Evolutionary conservation across 208 protist species (phyloP).

Genomic region (Balamuthia mandrillaris): DNA sequence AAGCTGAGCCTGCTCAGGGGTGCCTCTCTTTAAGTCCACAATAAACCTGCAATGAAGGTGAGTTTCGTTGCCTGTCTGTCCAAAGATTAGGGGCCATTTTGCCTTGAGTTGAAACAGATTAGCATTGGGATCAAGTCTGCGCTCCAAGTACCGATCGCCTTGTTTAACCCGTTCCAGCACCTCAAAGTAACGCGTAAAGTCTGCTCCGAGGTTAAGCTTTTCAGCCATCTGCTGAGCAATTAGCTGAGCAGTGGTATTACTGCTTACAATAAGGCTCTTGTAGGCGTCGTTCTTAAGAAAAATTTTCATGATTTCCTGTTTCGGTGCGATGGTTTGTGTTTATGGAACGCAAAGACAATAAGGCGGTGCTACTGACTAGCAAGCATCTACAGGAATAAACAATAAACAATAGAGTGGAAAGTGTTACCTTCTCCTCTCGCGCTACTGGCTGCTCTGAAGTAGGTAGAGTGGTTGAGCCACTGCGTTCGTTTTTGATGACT

Average conservation of each 20-base stretch:
- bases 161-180: not conserved
- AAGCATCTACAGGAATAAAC: no score
- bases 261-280: not conserved
- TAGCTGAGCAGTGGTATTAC: not conserved
- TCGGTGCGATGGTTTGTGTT: no score
- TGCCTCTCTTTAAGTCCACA: not conserved
- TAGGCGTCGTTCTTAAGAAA: slow-evolving; percentile 13
- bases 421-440: no score
- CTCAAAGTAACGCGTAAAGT: not conserved
- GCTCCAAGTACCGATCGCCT: slow-evolving; percentile 1
- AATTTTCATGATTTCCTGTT: not conserved
- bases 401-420: no score
- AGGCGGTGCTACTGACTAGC: no score
- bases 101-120: not conserved
- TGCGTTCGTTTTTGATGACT: no score
- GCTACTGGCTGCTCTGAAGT: no score
- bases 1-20: not conserved
- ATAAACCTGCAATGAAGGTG: not conserved
- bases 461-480: no score
- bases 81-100: slow-evolving; percentile 1
- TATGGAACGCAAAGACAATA: no score
- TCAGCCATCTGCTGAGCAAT: not conserved
- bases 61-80: not conserved
- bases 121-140: not conserved
- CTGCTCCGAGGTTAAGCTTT: not conserved